These are phyloP conservation scores for Boechera retrofracta DNA, from an alignment of 345 rosid species.

Conservation along the genomic window DNA sequence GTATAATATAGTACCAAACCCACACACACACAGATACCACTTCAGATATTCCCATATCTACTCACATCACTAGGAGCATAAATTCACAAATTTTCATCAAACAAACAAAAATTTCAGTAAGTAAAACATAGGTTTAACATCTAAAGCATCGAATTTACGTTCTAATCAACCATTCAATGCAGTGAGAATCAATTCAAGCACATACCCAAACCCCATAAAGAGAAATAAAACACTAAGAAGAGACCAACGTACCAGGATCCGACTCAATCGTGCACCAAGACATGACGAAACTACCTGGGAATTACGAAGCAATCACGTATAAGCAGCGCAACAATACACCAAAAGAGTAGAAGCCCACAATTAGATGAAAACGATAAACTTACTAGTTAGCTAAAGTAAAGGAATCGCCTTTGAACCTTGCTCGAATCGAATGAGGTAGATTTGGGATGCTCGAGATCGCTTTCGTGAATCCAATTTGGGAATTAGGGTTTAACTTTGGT, in stretches of 20 bases:
- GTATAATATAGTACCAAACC: not conserved
- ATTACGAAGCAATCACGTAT: not conserved
- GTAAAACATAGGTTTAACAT: not conserved
- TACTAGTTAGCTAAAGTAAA: not conserved
- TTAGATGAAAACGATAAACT: not conserved
- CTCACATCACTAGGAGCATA: not conserved
- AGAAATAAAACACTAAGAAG: not conserved
- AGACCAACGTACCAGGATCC: slow-evolving; percentile 74
- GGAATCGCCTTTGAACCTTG: not conserved
- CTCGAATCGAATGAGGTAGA: not conserved
- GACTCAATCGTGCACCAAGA: slow-evolving; percentile 99
- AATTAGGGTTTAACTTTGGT: slow-evolving; percentile 34
- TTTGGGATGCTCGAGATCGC: slow-evolving; percentile 26
- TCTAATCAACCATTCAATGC: not conserved
- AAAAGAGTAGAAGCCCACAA: not conserved
- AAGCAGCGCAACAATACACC: not conserved
- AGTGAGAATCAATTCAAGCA: slow-evolving; percentile 4
- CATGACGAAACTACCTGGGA: slow-evolving; percentile 49
- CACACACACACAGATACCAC: not conserved
- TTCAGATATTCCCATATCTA: not conserved
- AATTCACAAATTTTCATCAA: not conserved
- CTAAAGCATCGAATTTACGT: slow-evolving; percentile 7
- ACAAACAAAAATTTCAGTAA: not conserved
- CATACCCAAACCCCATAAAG: not conserved
- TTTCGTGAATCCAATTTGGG: slow-evolving; percentile 35